These are phyloP conservation scores for Obba rivulosa DNA, from an alignment of 768 basidiomycete genomes.

Conservation along the genomic window DNA sequence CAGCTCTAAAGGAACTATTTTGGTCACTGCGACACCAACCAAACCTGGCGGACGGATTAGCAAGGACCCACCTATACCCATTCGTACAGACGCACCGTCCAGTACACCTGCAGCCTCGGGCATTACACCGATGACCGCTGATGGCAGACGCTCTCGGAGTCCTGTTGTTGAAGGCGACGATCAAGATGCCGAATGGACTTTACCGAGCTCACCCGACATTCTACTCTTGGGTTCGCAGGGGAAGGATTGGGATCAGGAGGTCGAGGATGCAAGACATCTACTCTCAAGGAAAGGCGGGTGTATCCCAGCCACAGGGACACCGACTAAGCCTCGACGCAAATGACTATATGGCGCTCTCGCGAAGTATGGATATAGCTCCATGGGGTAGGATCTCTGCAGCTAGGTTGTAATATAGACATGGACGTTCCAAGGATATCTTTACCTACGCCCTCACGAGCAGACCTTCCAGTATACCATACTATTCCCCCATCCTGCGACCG, in stretches of 20 bases:
- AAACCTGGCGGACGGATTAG: constrained; percentile 25
- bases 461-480: constrained; percentile 73
- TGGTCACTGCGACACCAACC: constrained; percentile 54
- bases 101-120: too few species aligned
- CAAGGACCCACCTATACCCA: neutral
- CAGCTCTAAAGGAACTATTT: constrained; percentile 29
- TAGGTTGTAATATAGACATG: too few species aligned
- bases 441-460: constrained; percentile 14
- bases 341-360: too few species aligned
- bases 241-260: too few species aligned
- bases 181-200: constrained; percentile 20
- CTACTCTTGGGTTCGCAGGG: constrained; percentile 7
- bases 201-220: constrained; percentile 18
- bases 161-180: constrained; percentile 13
- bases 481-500: constrained; percentile 55
- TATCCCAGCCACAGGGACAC: too few species aligned
- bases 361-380: too few species aligned
- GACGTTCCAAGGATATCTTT: too few species aligned
- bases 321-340: too few species aligned
- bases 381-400: too few species aligned
- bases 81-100: neutral
- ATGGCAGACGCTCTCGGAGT: constrained; percentile 1
- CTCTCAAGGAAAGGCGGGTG: too few species aligned
- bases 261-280: too few species aligned
- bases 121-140: too few species aligned